Evolutionary conservation across 305 asterid species (phyloP).

Genomic region (Solanum hybrid): DNA sequence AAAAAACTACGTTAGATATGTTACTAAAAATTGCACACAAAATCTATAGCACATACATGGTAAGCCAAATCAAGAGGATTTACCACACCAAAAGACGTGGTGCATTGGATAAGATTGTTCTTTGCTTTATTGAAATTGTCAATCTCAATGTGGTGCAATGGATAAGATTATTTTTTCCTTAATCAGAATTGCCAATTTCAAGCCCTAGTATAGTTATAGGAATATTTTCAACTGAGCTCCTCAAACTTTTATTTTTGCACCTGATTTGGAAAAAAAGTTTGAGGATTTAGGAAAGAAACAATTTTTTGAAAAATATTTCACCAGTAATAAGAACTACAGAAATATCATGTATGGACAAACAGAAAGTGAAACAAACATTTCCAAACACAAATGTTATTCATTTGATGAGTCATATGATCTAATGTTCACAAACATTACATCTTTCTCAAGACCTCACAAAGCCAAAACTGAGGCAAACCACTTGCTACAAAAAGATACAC

Average conservation of each 20-base stretch:
- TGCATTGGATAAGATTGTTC: too few relatives aligned
- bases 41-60: too few relatives aligned
- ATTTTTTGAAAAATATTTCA: background rate
- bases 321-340: background rate
- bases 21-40: too few relatives aligned
- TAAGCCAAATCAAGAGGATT: too few relatives aligned
- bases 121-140: too few relatives aligned
- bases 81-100: too few relatives aligned
- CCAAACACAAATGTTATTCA: background rate
- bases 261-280: background rate
- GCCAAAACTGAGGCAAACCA: slow-evolving; percentile 4
- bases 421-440: background rate
- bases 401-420: background rate
- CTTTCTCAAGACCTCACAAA: background rate
- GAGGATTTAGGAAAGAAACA: background rate
- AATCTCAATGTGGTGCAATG: too few relatives aligned
- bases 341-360: background rate
- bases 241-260: background rate
- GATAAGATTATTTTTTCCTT: too few relatives aligned
- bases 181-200: too few relatives aligned
- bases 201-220: too few relatives aligned
- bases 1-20: too few relatives aligned
- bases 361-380: background rate
- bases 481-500: background rate
- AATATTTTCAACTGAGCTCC: too few relatives aligned